Evolutionary conservation across 345 rosid species (phyloP).

Genomic region (Gossypium australe): DNA sequence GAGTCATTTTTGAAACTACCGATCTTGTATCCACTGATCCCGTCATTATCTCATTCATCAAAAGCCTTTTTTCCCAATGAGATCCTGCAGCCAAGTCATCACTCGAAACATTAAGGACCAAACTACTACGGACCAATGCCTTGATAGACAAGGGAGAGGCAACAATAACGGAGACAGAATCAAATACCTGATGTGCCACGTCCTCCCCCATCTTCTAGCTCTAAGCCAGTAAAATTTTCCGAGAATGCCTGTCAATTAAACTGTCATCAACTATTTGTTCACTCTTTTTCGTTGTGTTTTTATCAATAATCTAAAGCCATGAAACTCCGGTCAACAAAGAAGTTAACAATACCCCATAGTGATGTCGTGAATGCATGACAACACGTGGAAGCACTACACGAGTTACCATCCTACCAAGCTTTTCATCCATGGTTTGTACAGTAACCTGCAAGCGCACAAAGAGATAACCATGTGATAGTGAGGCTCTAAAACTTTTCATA

Average conservation of each 20-base stretch:
- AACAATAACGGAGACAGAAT: background rate
- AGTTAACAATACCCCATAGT: slow-evolving; percentile 68
- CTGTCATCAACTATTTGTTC: slow-evolving; percentile 3
- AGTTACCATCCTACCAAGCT: slow-evolving; percentile 84
- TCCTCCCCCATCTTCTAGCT: slow-evolving; percentile 99
- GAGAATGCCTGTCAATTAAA: slow-evolving; percentile 68
- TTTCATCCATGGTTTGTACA: slow-evolving; percentile 82
- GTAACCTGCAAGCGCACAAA: slow-evolving; percentile 55
- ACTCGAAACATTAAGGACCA: slow-evolving; percentile 8
- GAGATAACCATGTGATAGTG: background rate
- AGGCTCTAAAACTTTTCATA: background rate
- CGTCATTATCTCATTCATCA: slow-evolving; percentile 99
- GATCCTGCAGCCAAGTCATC: slow-evolving; percentile 55
- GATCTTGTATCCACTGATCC: slow-evolving; percentile 99
- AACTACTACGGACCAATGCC: background rate
- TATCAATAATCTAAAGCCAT: slow-evolving; percentile 6
- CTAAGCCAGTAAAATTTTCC: slow-evolving; percentile 91
- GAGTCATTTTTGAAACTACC: slow-evolving; percentile 98
- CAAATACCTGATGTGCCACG: slow-evolving; percentile 91
- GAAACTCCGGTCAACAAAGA: background rate
- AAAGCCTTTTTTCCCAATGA: slow-evolving; percentile 97
- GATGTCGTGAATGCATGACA: slow-evolving; percentile 92
- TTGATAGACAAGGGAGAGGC: background rate
- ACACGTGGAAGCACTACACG: slow-evolving; percentile 98
- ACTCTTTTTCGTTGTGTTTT: background rate